phyloP scores from a whole-genome alignment of 805 yeast species.

The Blastobotrys peoriensis region DNA sequence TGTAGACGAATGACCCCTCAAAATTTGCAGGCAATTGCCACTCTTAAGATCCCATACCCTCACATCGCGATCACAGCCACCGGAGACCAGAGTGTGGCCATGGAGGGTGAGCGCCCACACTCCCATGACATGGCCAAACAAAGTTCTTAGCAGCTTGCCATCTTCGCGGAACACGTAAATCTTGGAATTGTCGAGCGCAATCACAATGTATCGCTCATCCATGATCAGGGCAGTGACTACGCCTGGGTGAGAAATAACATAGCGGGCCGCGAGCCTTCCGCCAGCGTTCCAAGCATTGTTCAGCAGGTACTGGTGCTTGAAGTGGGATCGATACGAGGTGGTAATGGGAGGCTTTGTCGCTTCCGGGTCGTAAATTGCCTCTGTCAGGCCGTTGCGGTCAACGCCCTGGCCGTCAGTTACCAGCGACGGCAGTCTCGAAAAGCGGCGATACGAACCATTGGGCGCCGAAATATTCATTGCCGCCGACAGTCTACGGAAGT shows the following conservation, averaged over 20 bases:
- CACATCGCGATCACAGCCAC: constrained; percentile 94
- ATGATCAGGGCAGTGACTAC: constrained; percentile 37
- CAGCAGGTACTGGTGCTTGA: constrained; percentile 35
- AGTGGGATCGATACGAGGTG: constrained; percentile 33
- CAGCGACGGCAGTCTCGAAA: constrained; percentile 2
- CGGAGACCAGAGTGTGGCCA: constrained; percentile 86
- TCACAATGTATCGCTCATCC: constrained; percentile 32
- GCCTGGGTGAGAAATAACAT: constrained; percentile 30
- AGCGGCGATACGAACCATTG: constrained; percentile 5
- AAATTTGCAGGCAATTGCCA: constrained; percentile 79
- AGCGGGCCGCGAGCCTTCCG: constrained; percentile 37
- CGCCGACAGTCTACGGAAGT: constrained; percentile 32
- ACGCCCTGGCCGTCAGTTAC: constrained; percentile 3
- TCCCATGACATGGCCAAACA: constrained; percentile 96
- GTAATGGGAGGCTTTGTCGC: constrained; percentile 28
- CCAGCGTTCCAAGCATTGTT: constrained; percentile 36
- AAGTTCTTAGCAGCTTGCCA: constrained; percentile 60
- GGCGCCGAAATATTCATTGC: constrained; percentile 21
- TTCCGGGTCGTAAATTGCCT: constrained; percentile 30
- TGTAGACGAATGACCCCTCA: constrained; percentile 90
- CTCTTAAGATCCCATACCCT: constrained; percentile 91
- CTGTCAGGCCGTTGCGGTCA: constrained; percentile 18
- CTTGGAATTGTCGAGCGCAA: constrained; percentile 39
- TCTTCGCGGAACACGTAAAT: constrained; percentile 37
- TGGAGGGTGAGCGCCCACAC: constrained; percentile 94